phyloP scores from a whole-genome alignment of 768 basidiomycete genomes.

The Dendrothele bispora region DNA sequence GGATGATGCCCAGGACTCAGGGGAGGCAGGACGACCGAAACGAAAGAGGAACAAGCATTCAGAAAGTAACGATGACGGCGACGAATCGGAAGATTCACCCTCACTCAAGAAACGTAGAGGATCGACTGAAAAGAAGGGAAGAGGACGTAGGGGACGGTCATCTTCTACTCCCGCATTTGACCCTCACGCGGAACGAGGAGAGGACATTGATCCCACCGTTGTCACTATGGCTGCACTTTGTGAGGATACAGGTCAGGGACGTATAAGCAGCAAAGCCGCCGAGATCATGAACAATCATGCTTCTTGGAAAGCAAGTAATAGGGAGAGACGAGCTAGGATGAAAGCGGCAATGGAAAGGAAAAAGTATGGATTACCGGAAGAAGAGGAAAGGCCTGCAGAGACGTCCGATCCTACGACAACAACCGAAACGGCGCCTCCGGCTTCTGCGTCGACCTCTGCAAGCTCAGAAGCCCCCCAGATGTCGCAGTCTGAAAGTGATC shows the following conservation, averaged over 20 bases:
- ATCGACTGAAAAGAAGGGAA: conserved; percentile 8
- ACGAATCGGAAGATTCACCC: background rate
- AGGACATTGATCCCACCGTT: conserved; percentile 78
- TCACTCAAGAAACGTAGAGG: conserved; percentile 5
- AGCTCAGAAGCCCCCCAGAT: conserved; percentile 4
- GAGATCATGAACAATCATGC: conserved; percentile 72
- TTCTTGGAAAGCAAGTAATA: conserved; percentile 68
- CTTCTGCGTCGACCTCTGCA: conserved; percentile 14
- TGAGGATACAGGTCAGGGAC: conserved; percentile 74
- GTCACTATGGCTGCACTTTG: conserved; percentile 84
- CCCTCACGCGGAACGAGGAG: conserved; percentile 63
- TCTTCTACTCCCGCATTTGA: conserved; percentile 59
- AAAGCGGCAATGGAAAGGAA: conserved; percentile 64
- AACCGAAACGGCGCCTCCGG: conserved; percentile 6
- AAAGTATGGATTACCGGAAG: conserved; percentile 67
- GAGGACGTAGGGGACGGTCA: conserved; percentile 36
- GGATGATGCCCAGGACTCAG: background rate
- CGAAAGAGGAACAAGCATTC: background rate
- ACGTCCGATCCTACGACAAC: conserved; percentile 13
- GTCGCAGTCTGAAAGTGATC: background rate
- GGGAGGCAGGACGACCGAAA: conserved; percentile 10
- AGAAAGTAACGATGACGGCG: background rate
- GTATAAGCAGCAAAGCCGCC: conserved; percentile 74
- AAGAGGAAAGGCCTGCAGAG: conserved; percentile 34
- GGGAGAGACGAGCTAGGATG: conserved; percentile 67